Base-by-base conservation (phyloP, 2,329 filamentous ascomycete genomes). In the Cadophora malorum region DNA sequence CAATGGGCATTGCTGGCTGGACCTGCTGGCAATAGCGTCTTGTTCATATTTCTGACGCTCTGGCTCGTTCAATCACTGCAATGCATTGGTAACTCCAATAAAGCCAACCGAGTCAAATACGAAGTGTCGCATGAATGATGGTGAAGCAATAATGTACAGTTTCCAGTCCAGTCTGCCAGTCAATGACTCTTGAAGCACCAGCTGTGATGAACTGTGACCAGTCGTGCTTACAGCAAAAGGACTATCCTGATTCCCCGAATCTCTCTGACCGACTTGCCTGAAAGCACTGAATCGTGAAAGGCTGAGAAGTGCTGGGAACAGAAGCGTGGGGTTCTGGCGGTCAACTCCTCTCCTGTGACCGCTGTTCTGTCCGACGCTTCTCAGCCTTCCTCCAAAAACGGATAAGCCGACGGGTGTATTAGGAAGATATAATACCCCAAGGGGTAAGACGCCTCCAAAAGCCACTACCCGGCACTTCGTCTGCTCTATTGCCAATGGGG, bases 61-160 rank as follows among this genome's bases (percentile, higher is more conserved):
- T 59, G n/a, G 35, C 2, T 58, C 28, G n/a, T 1, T 38, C 28
- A 49, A 49, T n/a, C 53, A 23, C 5, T 55, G 53, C 53, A 38
- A 33, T 38, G 33, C 33, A 19, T 38, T 58, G 31, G 55, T 58
- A 31, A 38, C 55, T 58, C 55, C 55, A 58, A 38, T 38, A 58
- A 23, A 58, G 55, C 55, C 55, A 58, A 25, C 35, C 12, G 35
- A 41, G n/a, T 25, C 38, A 38, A 38, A 41, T 59, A 59, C 35
- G 35, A 59, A 41, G 56, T 59, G 56, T 59, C 56, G 56, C 56
- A 59, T 59, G 35, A 59, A 59, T 35, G 45, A 21, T 59, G 56
- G 56, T 45, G 33, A 59, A 45, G 56, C 56, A 59, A 41, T 45
- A 25, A 35, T 19, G 16, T 55, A 33, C 52, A 19, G 8, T 33